A percentile compares a stretch with the other conserved stretches of the same genome.
Conservation (phyloP, 805 yeast genomes). For the Monosporozyma solicola region DNA sequence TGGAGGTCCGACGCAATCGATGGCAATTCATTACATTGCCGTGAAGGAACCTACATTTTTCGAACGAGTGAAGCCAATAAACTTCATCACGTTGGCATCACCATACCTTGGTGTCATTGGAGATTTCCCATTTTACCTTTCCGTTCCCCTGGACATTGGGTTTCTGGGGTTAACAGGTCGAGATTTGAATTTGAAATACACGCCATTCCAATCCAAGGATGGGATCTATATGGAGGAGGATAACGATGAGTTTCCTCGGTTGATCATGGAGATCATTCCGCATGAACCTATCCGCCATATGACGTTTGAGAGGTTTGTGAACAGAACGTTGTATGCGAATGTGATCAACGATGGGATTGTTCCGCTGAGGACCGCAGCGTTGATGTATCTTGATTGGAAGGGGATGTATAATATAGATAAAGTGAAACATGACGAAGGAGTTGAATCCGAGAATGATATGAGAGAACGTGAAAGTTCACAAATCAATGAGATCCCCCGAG, state of each 20-base stretch:
- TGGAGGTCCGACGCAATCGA: constrained; percentile 88
- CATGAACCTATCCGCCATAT: constrained; percentile 48
- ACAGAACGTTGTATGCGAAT: constrained; percentile 83
- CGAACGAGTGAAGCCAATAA: constrained; percentile 52
- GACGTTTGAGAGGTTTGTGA: constrained; percentile 50
- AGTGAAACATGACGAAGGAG: constrained; percentile 18
- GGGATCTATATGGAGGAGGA: constrained; percentile 15
- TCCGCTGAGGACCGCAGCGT: constrained; percentile 82
- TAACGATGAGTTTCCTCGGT: constrained; percentile 27
- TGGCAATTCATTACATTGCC: constrained; percentile 72
- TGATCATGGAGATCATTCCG: constrained; percentile 69
- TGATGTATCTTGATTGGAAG: constrained; percentile 77
- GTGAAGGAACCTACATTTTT: constrained; percentile 61
- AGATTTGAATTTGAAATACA: constrained; percentile 62
- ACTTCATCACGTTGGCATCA: constrained; percentile 76
- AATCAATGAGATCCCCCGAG: constrained; percentile 21
- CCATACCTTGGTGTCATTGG: constrained; percentile 83
- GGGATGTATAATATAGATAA: constrained; percentile 49
- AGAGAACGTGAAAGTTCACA: background rate
- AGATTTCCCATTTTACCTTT: constrained; percentile 81
- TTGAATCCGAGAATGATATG: background rate
- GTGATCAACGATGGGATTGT: constrained; percentile 91
- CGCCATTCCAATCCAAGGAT: constrained; percentile 25
- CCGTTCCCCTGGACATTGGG: constrained; percentile 77
- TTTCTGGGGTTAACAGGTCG: constrained; percentile 89